Percentiles rank a stretch among this genome's conserved stretches.
Evolutionary conservation across 441 rosid genomes (phyloP).

Genomic region (Erodium moschatum): DNA sequence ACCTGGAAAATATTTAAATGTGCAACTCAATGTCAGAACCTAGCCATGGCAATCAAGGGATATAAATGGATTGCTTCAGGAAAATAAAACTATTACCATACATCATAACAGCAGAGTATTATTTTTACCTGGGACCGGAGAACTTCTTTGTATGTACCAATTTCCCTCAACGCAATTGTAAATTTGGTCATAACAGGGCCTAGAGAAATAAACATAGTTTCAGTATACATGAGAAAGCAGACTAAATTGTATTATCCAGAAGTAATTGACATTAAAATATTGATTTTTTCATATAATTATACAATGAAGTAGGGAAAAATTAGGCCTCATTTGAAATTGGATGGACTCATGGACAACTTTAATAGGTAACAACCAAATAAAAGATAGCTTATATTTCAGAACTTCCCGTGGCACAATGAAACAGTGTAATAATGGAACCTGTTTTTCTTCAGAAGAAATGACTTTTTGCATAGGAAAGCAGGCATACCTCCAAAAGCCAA

Average conservation of each 20-base stretch:
- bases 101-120: not conserved
- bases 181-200: conserved; percentile 99
- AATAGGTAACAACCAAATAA: not conserved
- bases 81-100: not conserved
- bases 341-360: not conserved
- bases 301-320: not conserved
- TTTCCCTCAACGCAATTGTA: conserved; percentile 95
- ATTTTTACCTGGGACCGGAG: conserved; percentile 81
- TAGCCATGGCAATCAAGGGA: not conserved
- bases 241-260: not conserved
- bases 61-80: not conserved
- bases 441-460: conserved; percentile 1
- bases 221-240: conserved; percentile 9
- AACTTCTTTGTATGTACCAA: conserved; percentile 97
- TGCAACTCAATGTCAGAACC: not conserved
- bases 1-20: conserved; percentile 46
- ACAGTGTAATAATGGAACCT: not conserved
- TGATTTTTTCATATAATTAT: not conserved
- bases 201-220: conserved; percentile 27
- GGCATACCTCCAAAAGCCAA: conserved; percentile 90
- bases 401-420: conserved; percentile 14
- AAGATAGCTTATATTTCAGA: not conserved
- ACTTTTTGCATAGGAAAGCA: conserved; percentile 14
- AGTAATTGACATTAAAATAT: conserved; percentile 2
- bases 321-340: not conserved